phyloP scores from a whole-genome alignment of 2,329 filamentous ascomycete genomes.

The Exophiala alcalophila region DNA sequence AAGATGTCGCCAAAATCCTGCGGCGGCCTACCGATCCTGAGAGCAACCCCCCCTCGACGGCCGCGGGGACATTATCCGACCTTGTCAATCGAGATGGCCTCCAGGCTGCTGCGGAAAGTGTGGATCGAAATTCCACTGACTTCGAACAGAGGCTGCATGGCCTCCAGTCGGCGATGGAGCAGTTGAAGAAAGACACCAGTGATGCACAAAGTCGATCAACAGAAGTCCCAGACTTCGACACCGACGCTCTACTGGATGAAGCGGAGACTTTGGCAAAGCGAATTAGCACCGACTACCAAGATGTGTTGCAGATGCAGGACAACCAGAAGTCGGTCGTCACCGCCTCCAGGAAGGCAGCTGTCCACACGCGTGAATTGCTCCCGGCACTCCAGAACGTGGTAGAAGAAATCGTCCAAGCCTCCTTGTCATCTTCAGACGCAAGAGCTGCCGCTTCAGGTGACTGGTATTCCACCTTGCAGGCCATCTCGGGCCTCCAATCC shows the following conservation, averaged over 20 bases:
- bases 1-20: conserved; percentile 41
- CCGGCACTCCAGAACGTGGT: conserved; percentile 59
- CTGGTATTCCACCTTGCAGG: conserved; percentile 74
- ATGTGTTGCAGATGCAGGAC: conserved; percentile 66
- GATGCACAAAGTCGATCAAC: conserved; percentile 11
- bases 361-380: conserved; percentile 62
- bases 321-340: conserved; percentile 63
- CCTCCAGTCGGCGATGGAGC: conserved; percentile 18
- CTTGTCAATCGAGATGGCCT: conserved; percentile 22
- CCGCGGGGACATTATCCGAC: conserved; percentile 27
- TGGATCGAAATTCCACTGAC: conserved; percentile 19
- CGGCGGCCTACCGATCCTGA: conserved; percentile 25
- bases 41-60: conserved; percentile 2
- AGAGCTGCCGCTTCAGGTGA: conserved; percentile 52
- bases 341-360: conserved; percentile 62
- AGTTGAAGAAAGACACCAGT: conserved; percentile 23
- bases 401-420: conserved; percentile 54
- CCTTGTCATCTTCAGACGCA: conserved; percentile 64
- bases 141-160: conserved; percentile 23
- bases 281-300: conserved; percentile 80
- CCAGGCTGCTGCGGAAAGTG: conserved; percentile 20
- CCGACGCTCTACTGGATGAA: conserved; percentile 48
- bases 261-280: conserved; percentile 83
- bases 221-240: conserved; percentile 25
- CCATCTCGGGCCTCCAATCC: conserved; percentile 75